phyloP scores from a whole-genome alignment of 2,329 filamentous ascomycete species.

The Zymoseptoria passerinii region DNA sequence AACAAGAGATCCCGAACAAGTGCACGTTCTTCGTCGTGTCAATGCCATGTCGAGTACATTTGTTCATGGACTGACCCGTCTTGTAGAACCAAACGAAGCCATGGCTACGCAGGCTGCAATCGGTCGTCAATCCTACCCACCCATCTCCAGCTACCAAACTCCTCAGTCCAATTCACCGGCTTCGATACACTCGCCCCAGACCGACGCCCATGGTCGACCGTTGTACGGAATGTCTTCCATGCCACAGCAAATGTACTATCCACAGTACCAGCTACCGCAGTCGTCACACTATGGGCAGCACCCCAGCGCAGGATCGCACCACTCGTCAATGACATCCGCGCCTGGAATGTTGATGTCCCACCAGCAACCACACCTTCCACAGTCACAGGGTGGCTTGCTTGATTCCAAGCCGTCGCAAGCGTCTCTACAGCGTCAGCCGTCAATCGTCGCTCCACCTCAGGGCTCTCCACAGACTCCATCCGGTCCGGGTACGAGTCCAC shows the following conservation, averaged over 20 bases:
- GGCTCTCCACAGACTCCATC: slow-evolving; percentile 24
- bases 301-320: slow-evolving; percentile 39
- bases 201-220: slow-evolving; percentile 76
- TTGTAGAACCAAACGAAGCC: slow-evolving; percentile 61
- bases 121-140: slow-evolving; percentile 64
- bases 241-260: slow-evolving; percentile 75
- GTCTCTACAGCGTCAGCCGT: slow-evolving; percentile 20
- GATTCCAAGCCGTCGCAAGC: slow-evolving; percentile 21
- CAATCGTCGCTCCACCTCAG: slow-evolving; percentile 20
- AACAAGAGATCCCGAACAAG: slow-evolving; percentile 12
- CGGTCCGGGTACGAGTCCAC: slow-evolving; percentile 24
- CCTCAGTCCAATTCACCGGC: slow-evolving; percentile 92
- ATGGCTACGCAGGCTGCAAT: slow-evolving; percentile 58
- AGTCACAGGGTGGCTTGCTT: slow-evolving; percentile 17
- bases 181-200: slow-evolving; percentile 83
- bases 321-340: slow-evolving; percentile 46
- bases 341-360: slow-evolving; percentile 48
- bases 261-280: slow-evolving; percentile 41
- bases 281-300: slow-evolving; percentile 51
- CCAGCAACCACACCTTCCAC: slow-evolving; percentile 31
- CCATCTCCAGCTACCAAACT: slow-evolving; percentile 72
- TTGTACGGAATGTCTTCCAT: slow-evolving; percentile 83
- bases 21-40: slow-evolving; percentile 11
- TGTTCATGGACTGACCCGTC: slow-evolving; percentile 43
- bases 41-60: slow-evolving; percentile 17